A percentile compares a stretch with the other conserved stretches of the same genome.
phyloP scores from a whole-genome alignment of 371 early-diverging fungal genomes.

The Zopfochytrium polystomum region DNA sequence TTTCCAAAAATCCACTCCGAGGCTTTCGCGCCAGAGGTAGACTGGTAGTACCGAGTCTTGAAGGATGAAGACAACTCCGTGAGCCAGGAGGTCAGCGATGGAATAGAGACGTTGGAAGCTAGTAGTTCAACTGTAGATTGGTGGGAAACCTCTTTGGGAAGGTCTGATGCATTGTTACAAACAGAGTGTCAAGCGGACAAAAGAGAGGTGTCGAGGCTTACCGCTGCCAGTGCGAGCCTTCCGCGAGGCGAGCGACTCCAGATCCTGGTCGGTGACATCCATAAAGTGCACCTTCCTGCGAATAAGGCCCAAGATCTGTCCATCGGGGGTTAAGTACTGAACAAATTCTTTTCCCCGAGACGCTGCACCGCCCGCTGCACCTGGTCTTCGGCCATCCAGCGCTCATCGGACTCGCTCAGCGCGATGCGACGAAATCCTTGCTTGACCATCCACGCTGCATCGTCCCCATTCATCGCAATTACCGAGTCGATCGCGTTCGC shows the following conservation, averaged over 20 bases:
- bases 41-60: slow-evolving; percentile 80
- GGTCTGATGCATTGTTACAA: too few relatives aligned
- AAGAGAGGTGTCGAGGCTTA: too few relatives aligned
- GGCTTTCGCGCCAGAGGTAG: slow-evolving; percentile 48
- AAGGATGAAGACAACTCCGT: slow-evolving; percentile 66
- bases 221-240: slow-evolving; percentile 31
- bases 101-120: slow-evolving; percentile 57
- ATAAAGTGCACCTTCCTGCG: slow-evolving; percentile 69
- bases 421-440: not conserved
- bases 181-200: too few relatives aligned
- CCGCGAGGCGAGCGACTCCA: slow-evolving; percentile 9
- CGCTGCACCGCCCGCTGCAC: too few relatives aligned
- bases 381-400: slow-evolving; percentile 1
- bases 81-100: slow-evolving; percentile 62
- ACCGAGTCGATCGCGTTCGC: too few relatives aligned
- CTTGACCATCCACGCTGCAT: not conserved
- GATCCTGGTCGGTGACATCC: slow-evolving; percentile 80
- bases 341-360: too few relatives aligned
- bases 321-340: too few relatives aligned
- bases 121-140: slow-evolving; percentile 58
- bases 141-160: slow-evolving; percentile 26
- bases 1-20: slow-evolving; percentile 76
- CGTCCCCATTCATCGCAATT: not conserved
- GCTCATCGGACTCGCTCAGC: not conserved
- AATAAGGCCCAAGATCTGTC: slow-evolving; percentile 64